Evolutionary conservation across 208 protist genomes (phyloP), one percentile per base, ranked within the genome.

Genomic region (Wallacemonas sp.): DNA sequence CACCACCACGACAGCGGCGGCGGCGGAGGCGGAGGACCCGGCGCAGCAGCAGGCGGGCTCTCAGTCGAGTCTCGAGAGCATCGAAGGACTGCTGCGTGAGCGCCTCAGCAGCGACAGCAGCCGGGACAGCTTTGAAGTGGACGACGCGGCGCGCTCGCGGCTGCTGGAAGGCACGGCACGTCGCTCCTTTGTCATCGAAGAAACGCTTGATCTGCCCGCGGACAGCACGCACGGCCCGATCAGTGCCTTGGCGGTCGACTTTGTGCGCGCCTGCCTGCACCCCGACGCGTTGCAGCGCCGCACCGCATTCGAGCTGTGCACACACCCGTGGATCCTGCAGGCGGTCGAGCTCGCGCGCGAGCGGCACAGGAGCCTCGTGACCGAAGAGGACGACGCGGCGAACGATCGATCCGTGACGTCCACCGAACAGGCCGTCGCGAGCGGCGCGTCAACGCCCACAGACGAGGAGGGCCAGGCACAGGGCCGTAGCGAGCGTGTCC

Each of bases 281-380:
- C 54, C 85, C 11, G 76, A 87, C 55, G 67, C 74, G 14, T 11
- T 21, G 3, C 57, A 85, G 27, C 80, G 85, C 8, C 78, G 74
- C 49, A 80, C 76, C 9, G 71, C 83, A 12, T 74, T 76, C 39
- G 81, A 91, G 33, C 72, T 91, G 12, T 81, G 73, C 58, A 54
- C 78, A 1, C 80, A 85, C 36, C 75, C 80, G 9, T 91, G 85
- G 85, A 84, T 91, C 36, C 70, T 70, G 44, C 21, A 61, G 17
- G 23, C 69, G 9, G 26, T 65, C 5, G 27, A 27, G 24, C 2
- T 0, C 8, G 16, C 32, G 14, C 63, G 33, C n/a, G 46, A 60
- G 41, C 49, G 46, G 14, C 30, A 23, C 21, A 38, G 14, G 27
- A 47, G 43, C 43, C 4, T 23, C 43, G 5, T 23, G 43, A 19